phyloP scores from a whole-genome alignment of 2,329 filamentous ascomycete genomes.

The Elsinoe arachidis region DNA sequence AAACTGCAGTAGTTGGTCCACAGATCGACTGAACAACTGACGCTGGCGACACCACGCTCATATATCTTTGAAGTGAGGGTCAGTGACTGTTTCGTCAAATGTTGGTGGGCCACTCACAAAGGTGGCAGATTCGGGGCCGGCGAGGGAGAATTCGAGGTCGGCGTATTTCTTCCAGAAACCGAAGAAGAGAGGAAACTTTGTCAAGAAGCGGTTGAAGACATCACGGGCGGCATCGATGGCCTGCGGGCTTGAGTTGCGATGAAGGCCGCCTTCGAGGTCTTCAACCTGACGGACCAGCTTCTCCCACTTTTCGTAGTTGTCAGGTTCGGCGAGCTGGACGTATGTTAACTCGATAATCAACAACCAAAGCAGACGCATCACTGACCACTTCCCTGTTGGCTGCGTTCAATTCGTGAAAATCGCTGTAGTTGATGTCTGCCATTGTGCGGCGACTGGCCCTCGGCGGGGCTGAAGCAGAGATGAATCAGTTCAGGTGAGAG shows the following conservation, averaged over 20 bases:
- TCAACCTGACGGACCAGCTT: conserved; percentile 78
- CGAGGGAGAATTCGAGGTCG: conserved; percentile 92
- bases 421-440: conserved; percentile 66
- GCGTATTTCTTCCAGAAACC: conserved; percentile 99
- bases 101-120: conserved; percentile 54
- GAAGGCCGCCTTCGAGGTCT: conserved; percentile 81
- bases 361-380: neutral
- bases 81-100: conserved; percentile 16
- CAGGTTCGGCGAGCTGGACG: conserved; percentile 57
- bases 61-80: conserved; percentile 58
- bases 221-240: conserved; percentile 80
- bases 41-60: conserved; percentile 86
- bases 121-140: conserved; percentile 91
- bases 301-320: conserved; percentile 94
- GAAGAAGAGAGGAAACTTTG: conserved; percentile 90
- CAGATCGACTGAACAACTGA: conserved; percentile 86
- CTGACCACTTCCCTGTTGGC: conserved; percentile 66
- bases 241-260: conserved; percentile 91
- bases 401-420: conserved; percentile 73
- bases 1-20: conserved; percentile 97
- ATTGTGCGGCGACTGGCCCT: conserved; percentile 34
- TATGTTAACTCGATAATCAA: conserved; percentile 6
- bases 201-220: conserved; percentile 84
- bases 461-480: conserved; percentile 2
- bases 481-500: neutral